These are phyloP conservation scores for Nectriaceae sp. DNA, from an alignment of 2,329 filamentous ascomycete species.

Conservation along the genomic window DNA sequence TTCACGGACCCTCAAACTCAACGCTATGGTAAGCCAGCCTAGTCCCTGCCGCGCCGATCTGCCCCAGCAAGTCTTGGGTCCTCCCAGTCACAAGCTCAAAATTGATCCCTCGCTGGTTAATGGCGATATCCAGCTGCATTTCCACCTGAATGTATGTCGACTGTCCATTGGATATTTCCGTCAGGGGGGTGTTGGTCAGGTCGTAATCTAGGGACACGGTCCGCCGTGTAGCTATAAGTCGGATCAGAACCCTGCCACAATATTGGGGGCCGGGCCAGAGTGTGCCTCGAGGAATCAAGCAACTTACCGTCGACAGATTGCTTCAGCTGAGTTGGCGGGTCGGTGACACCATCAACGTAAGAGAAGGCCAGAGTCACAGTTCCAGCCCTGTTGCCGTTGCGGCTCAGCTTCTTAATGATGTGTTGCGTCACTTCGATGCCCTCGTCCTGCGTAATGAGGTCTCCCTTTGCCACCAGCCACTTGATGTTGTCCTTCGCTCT, in stretches of 20 bases:
- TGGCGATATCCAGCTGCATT: constrained; percentile 10
- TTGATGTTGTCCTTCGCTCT: constrained; percentile 13
- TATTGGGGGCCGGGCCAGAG: neutral
- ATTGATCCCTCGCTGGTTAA: constrained; percentile 3
- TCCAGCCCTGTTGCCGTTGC: constrained; percentile 3
- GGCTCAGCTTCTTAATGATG: constrained; percentile 5
- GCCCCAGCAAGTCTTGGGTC: neutral
- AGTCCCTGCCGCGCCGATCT: neutral
- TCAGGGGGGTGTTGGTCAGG: neutral
- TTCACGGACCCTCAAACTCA: too few species aligned
- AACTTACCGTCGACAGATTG: constrained; percentile 3
- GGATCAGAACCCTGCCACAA: neutral
- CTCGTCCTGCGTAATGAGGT: constrained; percentile 9
- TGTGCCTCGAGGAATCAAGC: too few species aligned
- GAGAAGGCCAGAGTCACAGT: constrained; percentile 6
- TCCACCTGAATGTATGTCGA: constrained; percentile 4
- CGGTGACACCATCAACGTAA: neutral
- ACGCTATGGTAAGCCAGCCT: neutral
- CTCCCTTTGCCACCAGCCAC: constrained; percentile 15
- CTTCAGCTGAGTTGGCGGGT: neutral
- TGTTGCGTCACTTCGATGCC: constrained; percentile 1
- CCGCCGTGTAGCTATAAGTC: neutral
- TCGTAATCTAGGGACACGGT: constrained; percentile 2
- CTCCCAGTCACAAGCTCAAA: constrained; percentile 4
- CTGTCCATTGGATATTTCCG: neutral